These are phyloP conservation scores for Hypoxylon cercidicola DNA, from an alignment of 495 filamentous ascomycete genomes.

Conservation along the genomic window DNA sequence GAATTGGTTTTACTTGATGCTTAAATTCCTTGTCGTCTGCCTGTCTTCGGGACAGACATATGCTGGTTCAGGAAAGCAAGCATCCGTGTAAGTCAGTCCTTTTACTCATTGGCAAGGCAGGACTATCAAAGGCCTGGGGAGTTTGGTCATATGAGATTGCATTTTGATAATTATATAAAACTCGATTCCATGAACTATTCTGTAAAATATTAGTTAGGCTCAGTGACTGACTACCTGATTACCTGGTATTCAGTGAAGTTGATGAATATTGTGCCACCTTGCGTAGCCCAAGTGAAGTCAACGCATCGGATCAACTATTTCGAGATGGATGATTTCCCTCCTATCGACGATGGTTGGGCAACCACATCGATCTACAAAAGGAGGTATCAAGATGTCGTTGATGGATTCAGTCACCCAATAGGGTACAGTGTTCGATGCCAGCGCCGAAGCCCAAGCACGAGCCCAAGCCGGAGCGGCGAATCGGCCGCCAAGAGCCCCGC, in stretches of 20 bases:
- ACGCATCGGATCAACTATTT: background rate
- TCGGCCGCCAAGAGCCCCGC: slow-evolving; percentile 36
- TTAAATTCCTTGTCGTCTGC: slow-evolving; percentile 7
- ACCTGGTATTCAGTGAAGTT: too few relatives aligned
- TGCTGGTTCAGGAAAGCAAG: slow-evolving; percentile 14
- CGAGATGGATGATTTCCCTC: background rate
- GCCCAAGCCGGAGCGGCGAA: slow-evolving; percentile 4
- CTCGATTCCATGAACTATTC: too few relatives aligned
- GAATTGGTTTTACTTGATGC: slow-evolving; percentile 15
- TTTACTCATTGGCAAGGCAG: slow-evolving; percentile 23
- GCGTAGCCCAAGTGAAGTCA: too few relatives aligned
- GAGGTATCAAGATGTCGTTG: slow-evolving; percentile 25
- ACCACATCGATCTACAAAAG: background rate
- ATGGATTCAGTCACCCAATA: background rate
- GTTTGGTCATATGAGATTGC: slow-evolving; percentile 28
- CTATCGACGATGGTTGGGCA: background rate
- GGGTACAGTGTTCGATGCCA: too few relatives aligned
- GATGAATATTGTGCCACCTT: too few relatives aligned
- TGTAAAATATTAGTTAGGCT: too few relatives aligned
- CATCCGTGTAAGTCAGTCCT: slow-evolving; percentile 19
- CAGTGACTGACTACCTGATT: too few relatives aligned
- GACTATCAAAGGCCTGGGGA: slow-evolving; percentile 25
- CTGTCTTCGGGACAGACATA: slow-evolving; percentile 6
- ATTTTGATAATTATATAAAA: slow-evolving; percentile 20
- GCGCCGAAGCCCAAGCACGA: background rate